Conservation (phyloP, 805 yeast genomes). For the Limtongia smithiae region DNA sequence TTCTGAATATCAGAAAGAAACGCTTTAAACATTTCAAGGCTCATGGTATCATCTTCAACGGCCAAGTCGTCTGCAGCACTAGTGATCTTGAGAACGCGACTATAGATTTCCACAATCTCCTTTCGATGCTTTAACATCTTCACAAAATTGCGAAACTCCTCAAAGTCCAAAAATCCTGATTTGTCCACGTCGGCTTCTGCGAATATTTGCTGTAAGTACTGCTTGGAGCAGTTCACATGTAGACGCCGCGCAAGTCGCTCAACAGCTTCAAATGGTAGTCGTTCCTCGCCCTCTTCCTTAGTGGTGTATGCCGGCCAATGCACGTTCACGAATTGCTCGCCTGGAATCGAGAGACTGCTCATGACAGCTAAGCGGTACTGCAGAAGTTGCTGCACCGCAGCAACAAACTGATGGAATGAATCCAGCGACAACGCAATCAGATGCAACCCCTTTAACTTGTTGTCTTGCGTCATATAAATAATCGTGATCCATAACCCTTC, state of each 20-base stretch:
- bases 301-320: conserved; percentile 57
- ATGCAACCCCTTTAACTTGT: conserved; percentile 74
- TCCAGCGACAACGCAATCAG: conserved; percentile 56
- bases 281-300: conserved; percentile 28
- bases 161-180: conserved; percentile 57
- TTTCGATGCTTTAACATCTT: conserved; percentile 58
- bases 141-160: conserved; percentile 74
- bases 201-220: conserved; percentile 50
- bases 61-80: conserved; percentile 13
- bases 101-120: conserved; percentile 58
- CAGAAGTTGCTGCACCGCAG: conserved; percentile 54
- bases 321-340: conserved; percentile 56
- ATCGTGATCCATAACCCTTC: conserved; percentile 76
- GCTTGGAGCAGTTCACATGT: conserved; percentile 67
- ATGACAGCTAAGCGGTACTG: conserved; percentile 58
- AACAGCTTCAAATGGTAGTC: conserved; percentile 60
- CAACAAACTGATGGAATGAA: conserved; percentile 54
- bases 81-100: conserved; percentile 33
- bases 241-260: conserved; percentile 59
- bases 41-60: conserved; percentile 13
- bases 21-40: conserved; percentile 17
- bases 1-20: conserved; percentile 51
- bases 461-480: conserved; percentile 58
- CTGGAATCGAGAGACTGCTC: conserved; percentile 60
- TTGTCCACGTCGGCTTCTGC: conserved; percentile 48